Evolutionary conservation across 2,329 filamentous ascomycete genomes (phyloP).

Genomic region (Fusarium camptoceras): DNA sequence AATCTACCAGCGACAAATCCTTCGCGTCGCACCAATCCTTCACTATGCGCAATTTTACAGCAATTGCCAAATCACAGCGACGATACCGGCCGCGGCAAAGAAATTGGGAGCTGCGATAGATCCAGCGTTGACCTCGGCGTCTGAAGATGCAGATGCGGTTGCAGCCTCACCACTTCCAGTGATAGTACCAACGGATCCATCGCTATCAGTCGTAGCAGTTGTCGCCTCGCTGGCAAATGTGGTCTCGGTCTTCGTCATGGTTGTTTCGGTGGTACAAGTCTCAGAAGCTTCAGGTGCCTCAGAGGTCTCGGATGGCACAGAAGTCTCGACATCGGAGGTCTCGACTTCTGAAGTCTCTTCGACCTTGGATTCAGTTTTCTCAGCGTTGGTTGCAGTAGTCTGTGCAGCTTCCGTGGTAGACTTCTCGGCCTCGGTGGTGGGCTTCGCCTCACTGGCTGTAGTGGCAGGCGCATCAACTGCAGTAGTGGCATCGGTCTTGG

Average conservation of each 20-base stretch:
- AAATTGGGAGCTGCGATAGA: background rate
- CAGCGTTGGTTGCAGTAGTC: background rate
- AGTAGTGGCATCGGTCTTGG: conserved; percentile 15
- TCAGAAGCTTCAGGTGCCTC: background rate
- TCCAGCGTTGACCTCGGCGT: conserved; percentile 7
- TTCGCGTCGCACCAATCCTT: background rate
- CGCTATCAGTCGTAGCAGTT: background rate
- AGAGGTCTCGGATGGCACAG: background rate
- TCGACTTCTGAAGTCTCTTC: background rate
- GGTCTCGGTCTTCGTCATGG: background rate
- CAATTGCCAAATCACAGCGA: conserved; percentile 19
- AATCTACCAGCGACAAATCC: background rate
- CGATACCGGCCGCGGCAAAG: conserved; percentile 3
- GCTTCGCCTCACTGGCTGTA: background rate
- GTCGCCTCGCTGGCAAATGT: conserved; percentile 3
- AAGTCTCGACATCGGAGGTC: conserved; percentile 1
- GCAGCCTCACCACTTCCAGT: background rate
- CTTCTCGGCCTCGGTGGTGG: background rate
- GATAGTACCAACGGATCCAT: background rate
- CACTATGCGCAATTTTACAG: background rate
- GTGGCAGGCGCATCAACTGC: background rate
- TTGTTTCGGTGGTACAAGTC: conserved; percentile 1
- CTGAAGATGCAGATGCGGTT: background rate
- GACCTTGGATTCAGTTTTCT: background rate
- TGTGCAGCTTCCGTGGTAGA: background rate